Evolutionary conservation across 352 stramenopile genomes (phyloP).

Genomic region (Pythium brachiatum): DNA sequence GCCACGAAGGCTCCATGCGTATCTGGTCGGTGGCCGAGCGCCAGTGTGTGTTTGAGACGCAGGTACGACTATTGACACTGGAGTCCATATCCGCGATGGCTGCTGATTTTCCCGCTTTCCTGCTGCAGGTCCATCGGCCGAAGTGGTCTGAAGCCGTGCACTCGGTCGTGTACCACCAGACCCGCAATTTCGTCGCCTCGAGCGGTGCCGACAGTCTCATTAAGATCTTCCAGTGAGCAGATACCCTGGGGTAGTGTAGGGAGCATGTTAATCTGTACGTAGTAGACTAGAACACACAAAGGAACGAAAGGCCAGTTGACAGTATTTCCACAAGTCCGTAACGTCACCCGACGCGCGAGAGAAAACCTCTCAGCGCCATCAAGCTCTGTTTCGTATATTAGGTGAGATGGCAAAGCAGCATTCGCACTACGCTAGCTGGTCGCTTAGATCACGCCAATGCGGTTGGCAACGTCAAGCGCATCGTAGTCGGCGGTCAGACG

Average conservation of each 20-base stretch:
- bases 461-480: conserved; percentile 99
- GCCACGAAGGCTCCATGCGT: conserved; percentile 80
- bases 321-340: conserved; percentile 32
- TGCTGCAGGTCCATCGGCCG: conserved; percentile 56
- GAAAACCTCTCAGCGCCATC: conserved; percentile 23
- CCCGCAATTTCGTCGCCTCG: conserved; percentile 79
- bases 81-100: neutral
- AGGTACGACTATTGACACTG: conserved; percentile 27
- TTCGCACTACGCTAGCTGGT: conserved; percentile 36
- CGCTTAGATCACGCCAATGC: conserved; percentile 99
- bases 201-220: conserved; percentile 79
- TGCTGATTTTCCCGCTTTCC: neutral
- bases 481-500: conserved; percentile 98
- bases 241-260: neutral
- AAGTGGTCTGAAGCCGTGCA: conserved; percentile 83
- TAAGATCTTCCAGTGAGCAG: conserved; percentile 81
- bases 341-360: conserved; percentile 21
- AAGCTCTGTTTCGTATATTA: conserved; percentile 38
- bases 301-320: neutral
- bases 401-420: conserved; percentile 60
- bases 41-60: conserved; percentile 85
- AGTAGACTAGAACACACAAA: conserved; percentile 8
- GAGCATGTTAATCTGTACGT: conserved; percentile 1
- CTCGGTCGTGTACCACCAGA: conserved; percentile 71
- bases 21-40: conserved; percentile 82